Percentiles rank a stretch among this genome's conserved stretches.
These are phyloP conservation scores for Speleostelium caveatum DNA, from an alignment of 78 protist genomes.

Conservation along the genomic window DNA sequence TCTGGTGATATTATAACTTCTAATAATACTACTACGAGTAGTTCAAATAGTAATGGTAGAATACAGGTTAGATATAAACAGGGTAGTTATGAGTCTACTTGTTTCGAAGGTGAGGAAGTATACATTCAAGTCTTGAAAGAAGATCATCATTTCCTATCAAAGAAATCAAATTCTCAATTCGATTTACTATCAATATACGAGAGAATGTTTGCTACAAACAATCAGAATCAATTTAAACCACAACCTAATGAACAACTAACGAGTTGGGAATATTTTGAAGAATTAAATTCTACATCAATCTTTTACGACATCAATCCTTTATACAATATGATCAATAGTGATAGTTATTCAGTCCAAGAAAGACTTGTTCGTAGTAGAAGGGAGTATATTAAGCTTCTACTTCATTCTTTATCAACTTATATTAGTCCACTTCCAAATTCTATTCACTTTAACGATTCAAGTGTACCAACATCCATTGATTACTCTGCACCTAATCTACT, in stretches of 20 bases:
- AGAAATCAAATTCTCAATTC: neutral
- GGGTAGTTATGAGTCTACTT: conserved; percentile 14
- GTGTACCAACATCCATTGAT: conserved; percentile 68
- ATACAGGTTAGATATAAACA: neutral
- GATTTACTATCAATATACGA: conserved; percentile 40
- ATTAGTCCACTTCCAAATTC: conserved; percentile 68
- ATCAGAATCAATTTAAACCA: conserved; percentile 25
- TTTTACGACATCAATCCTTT: conserved; percentile 59
- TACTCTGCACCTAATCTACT: conserved; percentile 32
- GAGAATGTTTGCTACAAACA: conserved; percentile 3
- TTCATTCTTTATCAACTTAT: conserved; percentile 59
- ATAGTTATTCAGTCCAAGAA: conserved; percentile 47
- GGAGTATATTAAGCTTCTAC: conserved; percentile 19
- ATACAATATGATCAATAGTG: conserved; percentile 20
- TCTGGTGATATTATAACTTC: neutral
- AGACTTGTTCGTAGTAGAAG: neutral
- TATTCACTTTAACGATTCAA: conserved; percentile 58
- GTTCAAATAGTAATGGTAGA: neutral
- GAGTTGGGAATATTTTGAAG: conserved; percentile 74
- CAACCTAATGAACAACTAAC: conserved; percentile 59
- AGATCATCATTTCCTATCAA: neutral
- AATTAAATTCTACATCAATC: conserved; percentile 35
- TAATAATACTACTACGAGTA: neutral
- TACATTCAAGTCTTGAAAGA: conserved; percentile 22
- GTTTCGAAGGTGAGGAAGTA: conserved; percentile 63